Evolutionary conservation across 2,329 filamentous ascomycete species (phyloP), one percentile per base, ranked within the genome.

Genomic region (Sarocladiaceae sp.): DNA sequence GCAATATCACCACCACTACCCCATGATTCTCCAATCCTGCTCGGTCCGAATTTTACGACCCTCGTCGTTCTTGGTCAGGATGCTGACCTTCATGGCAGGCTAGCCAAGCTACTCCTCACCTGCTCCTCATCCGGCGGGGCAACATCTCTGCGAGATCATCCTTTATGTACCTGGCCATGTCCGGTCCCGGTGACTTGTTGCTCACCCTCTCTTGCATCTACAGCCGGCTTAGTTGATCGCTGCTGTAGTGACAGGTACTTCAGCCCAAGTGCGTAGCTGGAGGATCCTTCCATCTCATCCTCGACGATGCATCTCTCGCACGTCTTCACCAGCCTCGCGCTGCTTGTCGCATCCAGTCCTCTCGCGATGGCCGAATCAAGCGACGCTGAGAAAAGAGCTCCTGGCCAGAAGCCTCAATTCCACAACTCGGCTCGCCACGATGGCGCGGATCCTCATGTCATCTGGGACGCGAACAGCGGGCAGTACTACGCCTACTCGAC

Each of bases 401-500:
- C 21, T 6, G 20, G 12, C 18, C 26, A 32, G 40, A 43, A 32
- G 29, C 61, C 59, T n/a, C 48, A 60, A 44, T 64, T 64, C 37
- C 50, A 63, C 47, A 64, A 64, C 47, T 50, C 58, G 6, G 61
- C 61, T 21, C 51, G 51, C 4, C 59, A 64, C 24, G 50, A 53
- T 1, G 61, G 50, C 10, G 61, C 61, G 6, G 61, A 64, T 32
- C 61, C 61, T 6, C 53, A 59, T 45, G 59, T 59, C 4, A 45
- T 64, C 3, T 63, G 54, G 32, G 57, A 64, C 51, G 54, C 55
- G 29, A 44, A 45, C 7, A 59, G 50, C 16, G 49, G 51, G 4
- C 54, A 48, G n/a, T 64, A 62, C 44, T 64, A 59, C 40, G 59
- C 59, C 6, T 64, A 64, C 24, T 64, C 61, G 13, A 62, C 61